phyloP scores from a whole-genome alignment of 805 yeast genomes.

The Pichia membranifaciens region DNA sequence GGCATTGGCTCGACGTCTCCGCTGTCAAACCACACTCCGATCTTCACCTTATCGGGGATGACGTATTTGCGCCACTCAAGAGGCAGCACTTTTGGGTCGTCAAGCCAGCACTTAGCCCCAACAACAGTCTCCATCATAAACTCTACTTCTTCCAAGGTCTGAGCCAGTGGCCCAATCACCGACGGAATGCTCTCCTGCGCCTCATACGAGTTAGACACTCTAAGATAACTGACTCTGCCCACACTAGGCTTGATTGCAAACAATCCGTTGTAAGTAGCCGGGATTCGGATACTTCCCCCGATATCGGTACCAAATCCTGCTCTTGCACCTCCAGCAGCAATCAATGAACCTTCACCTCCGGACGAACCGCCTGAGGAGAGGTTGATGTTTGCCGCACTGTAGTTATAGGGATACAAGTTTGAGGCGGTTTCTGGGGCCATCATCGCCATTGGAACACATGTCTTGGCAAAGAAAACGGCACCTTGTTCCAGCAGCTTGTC shows the following conservation, averaged over 20 bases:
- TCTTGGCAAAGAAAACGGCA: conserved; percentile 50
- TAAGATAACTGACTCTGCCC: conserved; percentile 29
- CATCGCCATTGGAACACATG: conserved; percentile 53
- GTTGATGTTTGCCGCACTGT: conserved; percentile 45
- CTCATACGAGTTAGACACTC: conserved; percentile 35
- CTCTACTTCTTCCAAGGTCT: conserved; percentile 44
- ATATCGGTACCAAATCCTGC: conserved; percentile 61
- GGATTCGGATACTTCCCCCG: conserved; percentile 50
- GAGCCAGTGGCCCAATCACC: conserved; percentile 51
- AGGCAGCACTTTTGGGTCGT: conserved; percentile 40
- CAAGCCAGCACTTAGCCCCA: conserved; percentile 40
- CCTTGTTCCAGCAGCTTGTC: conserved; percentile 39
- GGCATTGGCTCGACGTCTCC: conserved; percentile 43
- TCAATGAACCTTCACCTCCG: conserved; percentile 59
- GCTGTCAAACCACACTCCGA: conserved; percentile 42
- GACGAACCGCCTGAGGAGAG: conserved; percentile 60
- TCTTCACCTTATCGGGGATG: conserved; percentile 27
- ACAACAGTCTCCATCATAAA: conserved; percentile 37
- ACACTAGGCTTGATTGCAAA: conserved; percentile 50
- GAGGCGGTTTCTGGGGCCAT: conserved; percentile 55
- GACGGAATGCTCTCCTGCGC: conserved; percentile 54
- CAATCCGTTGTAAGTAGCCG: conserved; percentile 53
- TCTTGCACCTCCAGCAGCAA: conserved; percentile 50
- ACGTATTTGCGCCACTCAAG: conserved; percentile 38
- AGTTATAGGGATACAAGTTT: conserved; percentile 43